Conservation (phyloP, 192 early-diverging fungal genomes). For the Physocladia obscura region DNA sequence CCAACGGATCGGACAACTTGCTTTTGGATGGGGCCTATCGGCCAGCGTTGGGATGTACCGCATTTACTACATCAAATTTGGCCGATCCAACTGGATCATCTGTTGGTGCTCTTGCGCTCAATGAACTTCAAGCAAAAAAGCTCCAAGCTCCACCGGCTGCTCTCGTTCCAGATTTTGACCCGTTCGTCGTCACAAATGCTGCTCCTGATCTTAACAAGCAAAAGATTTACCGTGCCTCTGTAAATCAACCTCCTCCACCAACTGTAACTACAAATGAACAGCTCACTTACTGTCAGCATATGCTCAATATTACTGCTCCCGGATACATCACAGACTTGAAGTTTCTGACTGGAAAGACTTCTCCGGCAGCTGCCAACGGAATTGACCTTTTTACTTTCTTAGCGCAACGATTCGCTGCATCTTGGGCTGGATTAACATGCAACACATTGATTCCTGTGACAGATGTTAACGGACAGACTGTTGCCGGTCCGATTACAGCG, state of each 20-base stretch:
- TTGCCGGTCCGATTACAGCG: slow-evolving; percentile 8
- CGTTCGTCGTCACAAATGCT: slow-evolving; percentile 33
- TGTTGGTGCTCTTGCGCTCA: slow-evolving; percentile 33
- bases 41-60: slow-evolving; percentile 37
- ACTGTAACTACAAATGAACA: background rate
- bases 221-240: slow-evolving; percentile 23
- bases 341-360: slow-evolving; percentile 3
- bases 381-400: slow-evolving; percentile 26
- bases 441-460: background rate
- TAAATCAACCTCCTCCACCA: slow-evolving; percentile 11
- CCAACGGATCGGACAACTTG: slow-evolving; percentile 44
- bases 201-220: slow-evolving; percentile 6
- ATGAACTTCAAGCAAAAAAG: slow-evolving; percentile 37
- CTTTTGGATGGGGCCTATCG: slow-evolving; percentile 35
- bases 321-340: slow-evolving; percentile 6
- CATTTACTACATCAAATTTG: slow-evolving; percentile 35
- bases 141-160: slow-evolving; percentile 36
- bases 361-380: slow-evolving; percentile 16
- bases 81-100: slow-evolving; percentile 28
- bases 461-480: background rate
- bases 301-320: slow-evolving; percentile 7
- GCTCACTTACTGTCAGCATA: background rate
- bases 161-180: slow-evolving; percentile 40
- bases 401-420: slow-evolving; percentile 5
- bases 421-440: slow-evolving; percentile 1